Evolutionary conservation across 2,329 filamentous ascomycete genomes (phyloP).

Genomic region (Simplicillium aogashimaense): DNA sequence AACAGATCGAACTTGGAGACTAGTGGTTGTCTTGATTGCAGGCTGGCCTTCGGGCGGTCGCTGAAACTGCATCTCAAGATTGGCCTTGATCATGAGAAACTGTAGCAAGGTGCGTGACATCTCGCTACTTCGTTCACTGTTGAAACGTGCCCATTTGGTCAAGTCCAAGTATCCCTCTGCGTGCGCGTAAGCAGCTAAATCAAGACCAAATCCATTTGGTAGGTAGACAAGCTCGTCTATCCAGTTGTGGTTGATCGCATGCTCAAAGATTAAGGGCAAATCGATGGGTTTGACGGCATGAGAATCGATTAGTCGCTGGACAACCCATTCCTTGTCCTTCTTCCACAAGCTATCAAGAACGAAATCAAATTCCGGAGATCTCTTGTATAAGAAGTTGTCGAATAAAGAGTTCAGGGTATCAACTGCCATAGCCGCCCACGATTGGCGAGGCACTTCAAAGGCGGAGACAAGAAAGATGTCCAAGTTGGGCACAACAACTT

Average conservation of each 20-base stretch:
- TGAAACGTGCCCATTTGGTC: slow-evolving; percentile 67
- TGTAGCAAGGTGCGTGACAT: slow-evolving; percentile 65
- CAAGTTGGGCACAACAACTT: slow-evolving; percentile 61
- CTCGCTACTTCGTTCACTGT: slow-evolving; percentile 54
- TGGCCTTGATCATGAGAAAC: slow-evolving; percentile 77
- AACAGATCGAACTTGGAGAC: slow-evolving; percentile 77
- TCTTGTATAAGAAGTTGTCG: slow-evolving; percentile 72
- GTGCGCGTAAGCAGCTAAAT: slow-evolving; percentile 78
- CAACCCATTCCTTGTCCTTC: slow-evolving; percentile 82
- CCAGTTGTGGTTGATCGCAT: slow-evolving; percentile 76
- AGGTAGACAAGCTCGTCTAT: slow-evolving; percentile 70
- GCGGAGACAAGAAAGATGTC: slow-evolving; percentile 72
- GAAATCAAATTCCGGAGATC: slow-evolving; percentile 70
- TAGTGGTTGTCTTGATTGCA: slow-evolving; percentile 52
- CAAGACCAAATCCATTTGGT: slow-evolving; percentile 75
- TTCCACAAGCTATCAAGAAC: slow-evolving; percentile 88
- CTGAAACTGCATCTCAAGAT: slow-evolving; percentile 68
- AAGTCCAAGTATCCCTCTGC: slow-evolving; percentile 73
- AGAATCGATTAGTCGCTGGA: slow-evolving; percentile 68
- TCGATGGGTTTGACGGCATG: slow-evolving; percentile 62
- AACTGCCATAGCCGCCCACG: slow-evolving; percentile 64
- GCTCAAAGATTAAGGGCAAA: slow-evolving; percentile 36
- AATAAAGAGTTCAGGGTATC: slow-evolving; percentile 72
- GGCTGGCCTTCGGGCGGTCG: slow-evolving; percentile 55
- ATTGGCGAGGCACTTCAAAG: slow-evolving; percentile 61